Conservation (phyloP, 106 monocot genomes). For the Allium cepa region DNA sequence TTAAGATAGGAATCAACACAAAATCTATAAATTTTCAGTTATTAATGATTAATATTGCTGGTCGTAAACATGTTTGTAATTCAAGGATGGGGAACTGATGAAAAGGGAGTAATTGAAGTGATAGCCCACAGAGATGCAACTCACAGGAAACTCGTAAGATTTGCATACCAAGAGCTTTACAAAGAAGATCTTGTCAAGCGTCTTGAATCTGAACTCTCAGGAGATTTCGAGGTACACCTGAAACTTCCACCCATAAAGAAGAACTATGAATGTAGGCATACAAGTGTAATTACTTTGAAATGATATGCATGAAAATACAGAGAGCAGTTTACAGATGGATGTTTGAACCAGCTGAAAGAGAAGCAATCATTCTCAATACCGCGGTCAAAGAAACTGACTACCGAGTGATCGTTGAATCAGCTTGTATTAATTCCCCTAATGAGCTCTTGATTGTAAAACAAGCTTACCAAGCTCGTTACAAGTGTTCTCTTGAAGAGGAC, state of each 20-base stretch:
- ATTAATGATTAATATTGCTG: too few species aligned
- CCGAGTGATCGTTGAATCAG: conserved; percentile 47
- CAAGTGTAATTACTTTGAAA: neutral
- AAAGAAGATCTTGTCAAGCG: conserved; percentile 70
- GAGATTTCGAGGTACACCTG: conserved; percentile 56
- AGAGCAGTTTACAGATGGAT: conserved; percentile 89
- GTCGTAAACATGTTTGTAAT: neutral
- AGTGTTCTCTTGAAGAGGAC: conserved; percentile 64
- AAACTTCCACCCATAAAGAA: neutral
- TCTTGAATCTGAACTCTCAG: conserved; percentile 81
- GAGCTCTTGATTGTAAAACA: conserved; percentile 55
- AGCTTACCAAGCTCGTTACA: conserved; percentile 44
- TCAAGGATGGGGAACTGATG: conserved; percentile 89
- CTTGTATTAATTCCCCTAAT: conserved; percentile 38
- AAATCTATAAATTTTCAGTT: too few species aligned
- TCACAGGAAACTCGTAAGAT: conserved; percentile 56
- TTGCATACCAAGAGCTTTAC: conserved; percentile 65
- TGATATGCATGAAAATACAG: conserved; percentile 23
- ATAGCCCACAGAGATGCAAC: conserved; percentile 69
- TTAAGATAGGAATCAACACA: neutral
- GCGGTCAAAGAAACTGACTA: conserved; percentile 41
- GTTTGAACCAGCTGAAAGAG: conserved; percentile 58
- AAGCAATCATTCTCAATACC: conserved; percentile 51
- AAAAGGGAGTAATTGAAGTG: conserved; percentile 61
- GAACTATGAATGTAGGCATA: too few species aligned